Conservation (phyloP, 108 stramenopile species). For the Skeletonema potamos region DNA sequence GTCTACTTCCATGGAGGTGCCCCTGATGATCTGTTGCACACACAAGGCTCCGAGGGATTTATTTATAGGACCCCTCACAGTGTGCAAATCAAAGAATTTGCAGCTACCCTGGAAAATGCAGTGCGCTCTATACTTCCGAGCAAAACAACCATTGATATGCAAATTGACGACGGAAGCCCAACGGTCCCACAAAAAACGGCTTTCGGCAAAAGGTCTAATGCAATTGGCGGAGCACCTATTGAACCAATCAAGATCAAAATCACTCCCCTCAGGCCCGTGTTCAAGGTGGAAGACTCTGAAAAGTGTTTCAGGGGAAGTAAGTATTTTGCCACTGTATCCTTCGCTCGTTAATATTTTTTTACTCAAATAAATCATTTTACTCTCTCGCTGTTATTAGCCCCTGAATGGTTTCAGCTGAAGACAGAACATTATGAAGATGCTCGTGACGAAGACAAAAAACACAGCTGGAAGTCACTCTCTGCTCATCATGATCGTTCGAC, state of each 20-base stretch:
- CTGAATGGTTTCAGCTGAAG: conserved; percentile 50
- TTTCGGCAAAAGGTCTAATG: conserved; percentile 25
- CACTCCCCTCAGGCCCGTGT: conserved; percentile 79
- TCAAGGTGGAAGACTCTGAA: conserved; percentile 45
- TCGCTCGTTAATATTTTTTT: neutral
- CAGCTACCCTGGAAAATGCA: conserved; percentile 58
- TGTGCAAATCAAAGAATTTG: conserved; percentile 71
- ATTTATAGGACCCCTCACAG: conserved; percentile 74
- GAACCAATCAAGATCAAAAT: conserved; percentile 83
- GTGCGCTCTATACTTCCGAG: conserved; percentile 76
- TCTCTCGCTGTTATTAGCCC: conserved; percentile 8
- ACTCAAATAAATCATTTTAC: neutral
- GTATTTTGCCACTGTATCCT: conserved; percentile 54
- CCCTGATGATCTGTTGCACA: conserved; percentile 82
- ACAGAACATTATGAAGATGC: conserved; percentile 30
- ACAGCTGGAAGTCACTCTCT: neutral
- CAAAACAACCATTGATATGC: conserved; percentile 79
- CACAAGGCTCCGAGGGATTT: conserved; percentile 57
- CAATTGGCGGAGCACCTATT: conserved; percentile 63
- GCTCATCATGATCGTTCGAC: conserved; percentile 20
- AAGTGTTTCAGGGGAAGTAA: conserved; percentile 69
- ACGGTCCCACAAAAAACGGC: conserved; percentile 16
- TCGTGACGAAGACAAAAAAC: neutral
- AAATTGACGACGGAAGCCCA: conserved; percentile 81
- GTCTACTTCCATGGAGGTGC: conserved; percentile 92